phyloP scores from a whole-genome alignment of 371 early-diverging fungal genomes.

The Neoconidiobolus thromboides region DNA sequence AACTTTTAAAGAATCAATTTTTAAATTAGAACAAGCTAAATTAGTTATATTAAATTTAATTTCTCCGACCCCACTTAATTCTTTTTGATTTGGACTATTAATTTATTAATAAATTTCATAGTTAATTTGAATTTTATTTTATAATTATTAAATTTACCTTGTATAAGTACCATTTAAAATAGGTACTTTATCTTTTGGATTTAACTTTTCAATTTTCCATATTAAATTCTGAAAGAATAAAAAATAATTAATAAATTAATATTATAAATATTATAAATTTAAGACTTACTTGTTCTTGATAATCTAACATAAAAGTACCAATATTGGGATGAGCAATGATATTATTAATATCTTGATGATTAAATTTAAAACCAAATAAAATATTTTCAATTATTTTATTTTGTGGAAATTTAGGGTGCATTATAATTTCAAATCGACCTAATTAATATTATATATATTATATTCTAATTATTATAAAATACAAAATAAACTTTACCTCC shows the following conservation, averaged over 20 bases:
- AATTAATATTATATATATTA: neutral
- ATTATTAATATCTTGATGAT: slow-evolving; percentile 30
- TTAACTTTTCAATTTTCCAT: slow-evolving; percentile 48
- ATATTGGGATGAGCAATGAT: slow-evolving; percentile 36
- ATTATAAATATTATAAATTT: too few relatives aligned
- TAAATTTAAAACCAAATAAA: slow-evolving; percentile 36
- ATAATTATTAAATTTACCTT: slow-evolving; percentile 6
- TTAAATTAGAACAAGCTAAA: slow-evolving; percentile 50
- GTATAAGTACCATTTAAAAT: slow-evolving; percentile 40
- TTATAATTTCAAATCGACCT: neutral
- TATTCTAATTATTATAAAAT: neutral
- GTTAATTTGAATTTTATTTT: too few relatives aligned
- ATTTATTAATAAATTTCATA: neutral
- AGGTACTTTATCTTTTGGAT: slow-evolving; percentile 31
- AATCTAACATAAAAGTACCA: slow-evolving; percentile 57
- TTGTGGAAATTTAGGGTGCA: neutral
- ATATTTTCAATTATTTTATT: neutral
- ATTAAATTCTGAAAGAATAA: slow-evolving; percentile 19
- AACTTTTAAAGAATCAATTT: slow-evolving; percentile 52
- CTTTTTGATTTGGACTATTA: slow-evolving; percentile 12
- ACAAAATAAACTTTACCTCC: neutral
- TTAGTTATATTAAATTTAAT: slow-evolving; percentile 54
- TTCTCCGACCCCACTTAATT: slow-evolving; percentile 30
- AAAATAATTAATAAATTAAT: neutral
- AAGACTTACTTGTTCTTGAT: slow-evolving; percentile 33